A percentile compares a stretch with the other conserved stretches of the same genome.
Conservation (phyloP, 208 protist genomes). For the Leishmania arabica region DNA sequence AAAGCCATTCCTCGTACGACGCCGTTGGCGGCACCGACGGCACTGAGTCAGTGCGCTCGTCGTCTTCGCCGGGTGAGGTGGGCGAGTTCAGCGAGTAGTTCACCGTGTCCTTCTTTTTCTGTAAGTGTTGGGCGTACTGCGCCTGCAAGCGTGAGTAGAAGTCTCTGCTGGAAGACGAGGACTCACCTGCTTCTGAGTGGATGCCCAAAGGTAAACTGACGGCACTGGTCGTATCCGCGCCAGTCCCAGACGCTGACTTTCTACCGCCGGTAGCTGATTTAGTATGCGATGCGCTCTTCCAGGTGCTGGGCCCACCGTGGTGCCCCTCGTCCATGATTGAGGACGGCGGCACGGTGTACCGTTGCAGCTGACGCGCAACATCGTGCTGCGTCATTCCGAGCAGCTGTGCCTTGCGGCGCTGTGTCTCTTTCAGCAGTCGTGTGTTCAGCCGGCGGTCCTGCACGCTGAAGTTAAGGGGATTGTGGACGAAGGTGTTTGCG, state of each 20-base stretch:
- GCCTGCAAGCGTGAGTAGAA: constrained; percentile 22
- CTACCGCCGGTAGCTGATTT: background rate
- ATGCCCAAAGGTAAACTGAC: background rate
- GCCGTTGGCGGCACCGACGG: constrained; percentile 17
- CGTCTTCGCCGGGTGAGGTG: background rate
- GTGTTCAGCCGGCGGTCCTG: constrained; percentile 71
- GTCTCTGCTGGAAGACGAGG: constrained; percentile 1
- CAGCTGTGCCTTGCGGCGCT: constrained; percentile 60
- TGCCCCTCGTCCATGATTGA: constrained; percentile 45
- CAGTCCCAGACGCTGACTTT: background rate
- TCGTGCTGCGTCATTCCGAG: constrained; percentile 46
- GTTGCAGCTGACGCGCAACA: constrained; percentile 52
- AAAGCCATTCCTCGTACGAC: constrained; percentile 62
- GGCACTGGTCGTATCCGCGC: background rate
- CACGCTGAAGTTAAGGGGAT: constrained; percentile 50
- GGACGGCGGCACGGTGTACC: constrained; percentile 24
- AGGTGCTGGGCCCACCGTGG: background rate
- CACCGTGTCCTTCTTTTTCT: background rate
- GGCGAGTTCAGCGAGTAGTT: background rate
- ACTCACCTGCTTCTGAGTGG: background rate
- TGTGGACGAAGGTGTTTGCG: background rate
- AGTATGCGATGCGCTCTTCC: background rate
- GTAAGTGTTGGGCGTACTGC: constrained; percentile 11
- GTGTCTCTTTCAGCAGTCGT: constrained; percentile 49
- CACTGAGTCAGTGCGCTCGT: constrained; percentile 11